phyloP scores from a whole-genome alignment of 495 filamentous ascomycete species.

The Hypoxylon subgilvum region DNA sequence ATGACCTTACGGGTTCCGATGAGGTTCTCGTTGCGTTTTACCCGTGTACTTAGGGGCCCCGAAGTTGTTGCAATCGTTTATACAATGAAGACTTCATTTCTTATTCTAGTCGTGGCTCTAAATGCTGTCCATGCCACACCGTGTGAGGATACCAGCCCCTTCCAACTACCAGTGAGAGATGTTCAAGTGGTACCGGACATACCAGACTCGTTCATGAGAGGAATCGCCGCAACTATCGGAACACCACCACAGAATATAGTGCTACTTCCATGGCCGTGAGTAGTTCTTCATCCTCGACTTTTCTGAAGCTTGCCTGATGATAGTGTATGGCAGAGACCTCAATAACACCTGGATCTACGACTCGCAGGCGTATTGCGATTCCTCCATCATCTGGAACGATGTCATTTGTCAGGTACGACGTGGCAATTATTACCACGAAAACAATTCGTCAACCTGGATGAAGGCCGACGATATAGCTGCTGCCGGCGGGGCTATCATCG shows the following conservation, averaged over 20 bases:
- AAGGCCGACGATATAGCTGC: slow-evolving; percentile 20
- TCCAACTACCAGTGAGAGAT: slow-evolving; percentile 32
- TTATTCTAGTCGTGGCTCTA: background rate
- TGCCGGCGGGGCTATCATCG: slow-evolving; percentile 20
- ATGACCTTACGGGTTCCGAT: too few species aligned
- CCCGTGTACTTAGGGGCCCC: too few species aligned
- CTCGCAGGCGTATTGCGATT: slow-evolving; percentile 21
- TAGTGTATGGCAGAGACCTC: slow-evolving; percentile 16
- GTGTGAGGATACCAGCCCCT: background rate
- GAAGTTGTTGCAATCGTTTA: too few species aligned
- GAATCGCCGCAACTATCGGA: slow-evolving; percentile 26
- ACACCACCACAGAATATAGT: slow-evolving; percentile 33
- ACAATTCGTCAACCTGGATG: slow-evolving; percentile 19
- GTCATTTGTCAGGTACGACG: slow-evolving; percentile 29
- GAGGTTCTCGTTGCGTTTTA: too few species aligned
- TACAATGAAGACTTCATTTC: background rate
- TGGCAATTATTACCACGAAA: slow-evolving; percentile 19
- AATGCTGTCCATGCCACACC: background rate
- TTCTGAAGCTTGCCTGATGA: background rate
- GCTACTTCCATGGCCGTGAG: slow-evolving; percentile 32
- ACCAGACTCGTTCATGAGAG: slow-evolving; percentile 32
- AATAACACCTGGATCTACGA: slow-evolving; percentile 41
- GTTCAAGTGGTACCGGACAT: slow-evolving; percentile 17
- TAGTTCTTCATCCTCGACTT: background rate
- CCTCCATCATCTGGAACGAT: slow-evolving; percentile 25